Conservation (phyloP, 2,329 filamentous ascomycete genomes). For the Penicillium sp. region DNA sequence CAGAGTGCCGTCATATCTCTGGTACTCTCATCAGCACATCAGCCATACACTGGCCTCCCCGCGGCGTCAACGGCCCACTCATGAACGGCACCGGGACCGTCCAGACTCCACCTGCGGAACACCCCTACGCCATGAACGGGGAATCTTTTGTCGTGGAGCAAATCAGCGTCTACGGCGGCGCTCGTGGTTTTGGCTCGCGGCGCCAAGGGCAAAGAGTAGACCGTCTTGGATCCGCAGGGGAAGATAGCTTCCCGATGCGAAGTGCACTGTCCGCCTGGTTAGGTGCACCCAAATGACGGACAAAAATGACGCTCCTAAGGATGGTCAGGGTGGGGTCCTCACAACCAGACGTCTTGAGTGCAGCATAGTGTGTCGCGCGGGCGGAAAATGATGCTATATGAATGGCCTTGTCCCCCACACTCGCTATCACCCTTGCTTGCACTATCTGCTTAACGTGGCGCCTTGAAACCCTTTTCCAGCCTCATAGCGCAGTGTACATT, state of each 20-base stretch:
- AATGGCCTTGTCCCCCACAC: conserved; percentile 5
- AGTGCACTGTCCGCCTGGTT: background rate
- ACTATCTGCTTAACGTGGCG: conserved; percentile 1
- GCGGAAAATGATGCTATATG: conserved; percentile 15
- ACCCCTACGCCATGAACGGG: background rate
- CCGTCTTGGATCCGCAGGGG: conserved; percentile 7
- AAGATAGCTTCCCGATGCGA: background rate
- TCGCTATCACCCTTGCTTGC: background rate
- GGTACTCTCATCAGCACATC: background rate
- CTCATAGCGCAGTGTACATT: background rate
- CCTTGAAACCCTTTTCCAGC: background rate
- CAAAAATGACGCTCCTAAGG: background rate
- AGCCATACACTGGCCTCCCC: background rate
- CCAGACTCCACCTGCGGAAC: conserved; percentile 5
- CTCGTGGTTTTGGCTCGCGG: conserved; percentile 2
- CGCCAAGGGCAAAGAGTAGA: conserved; percentile 11
- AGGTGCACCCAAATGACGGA: background rate
- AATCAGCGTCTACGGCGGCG: conserved; percentile 6
- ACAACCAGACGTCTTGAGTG: background rate
- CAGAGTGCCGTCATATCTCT: background rate
- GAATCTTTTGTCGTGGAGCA: background rate
- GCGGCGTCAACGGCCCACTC: conserved; percentile 9
- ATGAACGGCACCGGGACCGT: background rate
- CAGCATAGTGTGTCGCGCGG: background rate
- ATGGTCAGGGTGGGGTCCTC: background rate